Percentiles rank a stretch among this genome's conserved stretches.
Evolutionary conservation across 164 flowering plant species (phyloP).

Genomic region (Hamamelis virginiana): DNA sequence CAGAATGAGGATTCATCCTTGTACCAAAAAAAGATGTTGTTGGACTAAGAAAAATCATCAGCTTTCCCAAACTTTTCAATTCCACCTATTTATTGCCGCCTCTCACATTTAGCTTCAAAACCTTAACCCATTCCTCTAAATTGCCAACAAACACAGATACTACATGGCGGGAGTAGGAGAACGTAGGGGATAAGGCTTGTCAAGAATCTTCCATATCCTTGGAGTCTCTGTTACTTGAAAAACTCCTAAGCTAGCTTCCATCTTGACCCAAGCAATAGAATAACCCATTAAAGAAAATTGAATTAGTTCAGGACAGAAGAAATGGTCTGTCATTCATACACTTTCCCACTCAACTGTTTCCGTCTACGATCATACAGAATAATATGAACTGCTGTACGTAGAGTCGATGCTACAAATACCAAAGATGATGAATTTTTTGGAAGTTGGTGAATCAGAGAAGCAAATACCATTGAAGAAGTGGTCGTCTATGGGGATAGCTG

Average conservation of each 20-base stretch:
- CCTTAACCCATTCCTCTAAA: neutral
- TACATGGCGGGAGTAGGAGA: neutral
- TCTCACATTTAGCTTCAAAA: neutral
- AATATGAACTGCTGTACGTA: neutral
- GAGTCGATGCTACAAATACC: neutral
- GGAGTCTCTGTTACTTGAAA: too few relatives aligned
- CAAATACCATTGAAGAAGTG: neutral
- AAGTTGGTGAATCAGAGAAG: constrained; percentile 11
- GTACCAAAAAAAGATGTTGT: neutral
- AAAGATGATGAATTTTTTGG: neutral
- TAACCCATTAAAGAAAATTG: too few relatives aligned
- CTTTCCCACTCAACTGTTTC: too few relatives aligned
- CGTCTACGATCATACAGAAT: too few relatives aligned
- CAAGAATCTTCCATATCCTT: neutral
- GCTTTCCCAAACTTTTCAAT: neutral
- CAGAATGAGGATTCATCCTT: too few relatives aligned
- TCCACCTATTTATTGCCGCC: neutral
- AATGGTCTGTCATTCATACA: too few relatives aligned
- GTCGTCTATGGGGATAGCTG: neutral
- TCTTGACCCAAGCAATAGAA: too few relatives aligned
- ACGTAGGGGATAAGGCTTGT: neutral
- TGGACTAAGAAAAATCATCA: neutral
- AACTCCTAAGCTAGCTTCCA: too few relatives aligned
- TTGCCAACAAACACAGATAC: neutral
- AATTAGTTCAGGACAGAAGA: too few relatives aligned